Evolutionary conservation across 768 basidiomycete genomes (phyloP).

Genomic region (Boletales sp.): DNA sequence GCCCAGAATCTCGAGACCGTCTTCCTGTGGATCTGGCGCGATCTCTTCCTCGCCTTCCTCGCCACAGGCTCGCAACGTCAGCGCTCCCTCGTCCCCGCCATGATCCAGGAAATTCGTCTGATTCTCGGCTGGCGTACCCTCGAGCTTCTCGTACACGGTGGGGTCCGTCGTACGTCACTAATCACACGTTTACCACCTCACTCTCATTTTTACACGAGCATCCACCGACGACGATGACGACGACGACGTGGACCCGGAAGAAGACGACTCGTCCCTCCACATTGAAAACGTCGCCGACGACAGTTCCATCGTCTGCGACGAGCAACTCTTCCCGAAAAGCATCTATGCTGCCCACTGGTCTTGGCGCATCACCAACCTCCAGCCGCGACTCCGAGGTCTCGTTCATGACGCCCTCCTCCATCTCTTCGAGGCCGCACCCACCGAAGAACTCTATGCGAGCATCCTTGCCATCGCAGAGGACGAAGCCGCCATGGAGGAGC

Average conservation of each 20-base stretch:
- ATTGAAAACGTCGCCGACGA: conserved; percentile 24
- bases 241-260: conserved; percentile 14
- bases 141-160: conserved; percentile 54
- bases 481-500: conserved; percentile 29
- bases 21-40: conserved; percentile 67
- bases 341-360: conserved; percentile 55
- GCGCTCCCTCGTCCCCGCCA: conserved; percentile 39
- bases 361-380: conserved; percentile 36
- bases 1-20: conserved; percentile 44
- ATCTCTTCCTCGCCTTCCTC: conserved; percentile 57
- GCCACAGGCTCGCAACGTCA: conserved; percentile 32
- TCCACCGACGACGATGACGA: conserved; percentile 22
- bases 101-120: conserved; percentile 58
- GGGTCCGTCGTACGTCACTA: conserved; percentile 36
- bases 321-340: conserved; percentile 26
- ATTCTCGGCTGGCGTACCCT: conserved; percentile 49
- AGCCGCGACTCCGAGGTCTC: conserved; percentile 38
- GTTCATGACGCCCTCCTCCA: conserved; percentile 43
- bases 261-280: no score
- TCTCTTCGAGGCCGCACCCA: conserved; percentile 52
- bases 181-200: neutral
- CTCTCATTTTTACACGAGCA: conserved; percentile 6
- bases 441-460: conserved; percentile 41
- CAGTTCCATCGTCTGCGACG: conserved; percentile 17
- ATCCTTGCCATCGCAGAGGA: conserved; percentile 40